A percentile compares a stretch with the other conserved stretches of the same genome.
Evolutionary conservation across 116 monocot species (phyloP).

Genomic region (Dioscorea cayenensis): DNA sequence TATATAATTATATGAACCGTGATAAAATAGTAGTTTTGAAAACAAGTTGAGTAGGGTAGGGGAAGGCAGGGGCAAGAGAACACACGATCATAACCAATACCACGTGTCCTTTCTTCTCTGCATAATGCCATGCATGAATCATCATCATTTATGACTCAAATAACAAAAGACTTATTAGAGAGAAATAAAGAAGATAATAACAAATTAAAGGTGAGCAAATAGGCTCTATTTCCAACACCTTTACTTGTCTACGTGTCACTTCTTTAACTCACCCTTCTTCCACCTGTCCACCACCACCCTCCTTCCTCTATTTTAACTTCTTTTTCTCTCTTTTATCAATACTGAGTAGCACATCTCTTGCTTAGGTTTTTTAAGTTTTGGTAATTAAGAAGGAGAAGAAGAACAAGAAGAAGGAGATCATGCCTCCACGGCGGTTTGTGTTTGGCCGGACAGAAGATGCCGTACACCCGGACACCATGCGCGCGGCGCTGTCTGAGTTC

Average conservation of each 20-base stretch:
- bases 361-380: too few relatives aligned
- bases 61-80: neutral
- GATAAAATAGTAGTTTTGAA: too few relatives aligned
- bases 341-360: too few relatives aligned
- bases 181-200: neutral
- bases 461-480: conserved; percentile 52
- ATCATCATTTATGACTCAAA: too few relatives aligned
- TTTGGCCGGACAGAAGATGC: conserved; percentile 62
- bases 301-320: too few relatives aligned
- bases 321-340: neutral
- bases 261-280: neutral
- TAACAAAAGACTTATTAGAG: too few relatives aligned
- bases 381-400: neutral
- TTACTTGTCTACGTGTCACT: conserved; percentile 5
- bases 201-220: neutral
- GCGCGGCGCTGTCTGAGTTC: conserved; percentile 73
- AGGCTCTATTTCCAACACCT: too few relatives aligned
- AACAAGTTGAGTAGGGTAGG: too few relatives aligned
- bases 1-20: too few relatives aligned
- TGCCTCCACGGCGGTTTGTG: conserved; percentile 10
- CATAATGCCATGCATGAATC: too few relatives aligned
- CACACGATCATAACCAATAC: neutral
- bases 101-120: too few relatives aligned
- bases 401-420: neutral
- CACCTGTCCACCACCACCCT: neutral